Conservation (phyloP, 805 yeast species). For the Blastobotrys robertii region DNA sequence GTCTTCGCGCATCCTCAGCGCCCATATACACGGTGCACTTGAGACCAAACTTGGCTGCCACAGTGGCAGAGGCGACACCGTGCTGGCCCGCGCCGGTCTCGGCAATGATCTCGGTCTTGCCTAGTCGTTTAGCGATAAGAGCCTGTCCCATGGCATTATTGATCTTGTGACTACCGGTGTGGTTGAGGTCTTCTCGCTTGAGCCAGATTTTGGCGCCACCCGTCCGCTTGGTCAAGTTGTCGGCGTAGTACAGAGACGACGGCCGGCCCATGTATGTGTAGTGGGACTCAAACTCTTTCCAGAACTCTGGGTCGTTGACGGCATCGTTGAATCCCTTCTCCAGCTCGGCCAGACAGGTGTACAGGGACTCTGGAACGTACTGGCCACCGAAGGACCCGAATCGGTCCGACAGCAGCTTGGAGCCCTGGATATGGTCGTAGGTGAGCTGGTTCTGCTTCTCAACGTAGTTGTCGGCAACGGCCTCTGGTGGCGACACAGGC, state of each 20-base stretch:
- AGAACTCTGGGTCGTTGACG: slow-evolving; percentile 78
- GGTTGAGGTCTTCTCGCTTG: slow-evolving; percentile 80
- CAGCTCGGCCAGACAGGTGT: slow-evolving; percentile 80
- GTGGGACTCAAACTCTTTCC: slow-evolving; percentile 81
- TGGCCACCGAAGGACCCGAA: slow-evolving; percentile 98
- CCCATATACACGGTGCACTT: slow-evolving; percentile 97
- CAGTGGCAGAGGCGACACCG: slow-evolving; percentile 44
- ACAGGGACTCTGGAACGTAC: slow-evolving; percentile 94
- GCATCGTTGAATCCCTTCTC: slow-evolving; percentile 84
- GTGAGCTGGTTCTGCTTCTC: slow-evolving; percentile 8
- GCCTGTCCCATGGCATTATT: slow-evolving; percentile 40
- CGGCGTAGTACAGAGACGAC: slow-evolving; percentile 83
- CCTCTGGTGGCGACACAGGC: slow-evolving; percentile 4
- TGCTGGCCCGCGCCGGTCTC: slow-evolving; percentile 46
- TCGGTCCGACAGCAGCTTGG: slow-evolving; percentile 54
- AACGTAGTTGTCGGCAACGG: slow-evolving; percentile 17
- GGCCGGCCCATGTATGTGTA: slow-evolving; percentile 97
- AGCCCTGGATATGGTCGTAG: slow-evolving; percentile 7
- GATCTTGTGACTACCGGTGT: slow-evolving; percentile 40
- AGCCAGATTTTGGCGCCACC: slow-evolving; percentile 98
- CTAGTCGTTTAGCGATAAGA: slow-evolving; percentile 35
- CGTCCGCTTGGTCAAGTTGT: slow-evolving; percentile 74
- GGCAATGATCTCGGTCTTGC: slow-evolving; percentile 37
- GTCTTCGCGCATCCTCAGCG: slow-evolving; percentile 97
- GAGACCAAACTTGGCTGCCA: slow-evolving; percentile 59